Evolutionary conservation across 352 stramenopile species (phyloP).

Genomic region (Globisporangium abappressorium): DNA sequence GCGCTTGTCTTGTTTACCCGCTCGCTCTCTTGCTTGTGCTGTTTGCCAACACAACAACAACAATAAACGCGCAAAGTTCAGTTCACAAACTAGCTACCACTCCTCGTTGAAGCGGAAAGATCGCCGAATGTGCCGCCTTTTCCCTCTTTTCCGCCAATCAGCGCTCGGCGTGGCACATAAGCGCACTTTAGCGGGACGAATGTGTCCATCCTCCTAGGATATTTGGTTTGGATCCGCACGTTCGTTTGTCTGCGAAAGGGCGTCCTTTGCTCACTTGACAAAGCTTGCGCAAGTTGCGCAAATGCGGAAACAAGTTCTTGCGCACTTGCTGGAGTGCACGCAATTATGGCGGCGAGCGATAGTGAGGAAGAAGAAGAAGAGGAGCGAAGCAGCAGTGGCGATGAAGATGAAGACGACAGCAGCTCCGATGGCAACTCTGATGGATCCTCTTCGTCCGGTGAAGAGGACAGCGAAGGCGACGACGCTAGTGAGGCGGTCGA

Average conservation of each 20-base stretch:
- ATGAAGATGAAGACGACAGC: conserved; percentile 19
- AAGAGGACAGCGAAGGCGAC: conserved; percentile 8
- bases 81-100: conserved; percentile 5
- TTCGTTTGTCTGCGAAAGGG: conserved; percentile 7
- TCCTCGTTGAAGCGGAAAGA: conserved; percentile 19
- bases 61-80: not conserved
- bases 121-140: conserved; percentile 12
- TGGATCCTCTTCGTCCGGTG: not conserved
- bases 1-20: not conserved
- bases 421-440: conserved; percentile 7
- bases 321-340: not conserved
- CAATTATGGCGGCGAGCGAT: not conserved
- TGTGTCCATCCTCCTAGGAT: conserved; percentile 4
- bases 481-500: conserved; percentile 14
- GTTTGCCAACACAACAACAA: not conserved
- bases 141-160: conserved; percentile 10
- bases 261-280: not conserved
- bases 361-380: conserved; percentile 26
- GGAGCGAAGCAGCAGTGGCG: conserved; percentile 19
- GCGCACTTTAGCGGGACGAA: conserved; percentile 6
- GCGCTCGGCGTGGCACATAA: conserved; percentile 2
- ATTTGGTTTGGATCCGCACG: conserved; percentile 2
- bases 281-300: conserved; percentile 1
- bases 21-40: not conserved
- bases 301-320: conserved; percentile 5